Evolutionary conservation across 768 basidiomycete genomes (phyloP), one percentile per base, ranked within the genome.

Genomic region (Termitomyces sp.): DNA sequence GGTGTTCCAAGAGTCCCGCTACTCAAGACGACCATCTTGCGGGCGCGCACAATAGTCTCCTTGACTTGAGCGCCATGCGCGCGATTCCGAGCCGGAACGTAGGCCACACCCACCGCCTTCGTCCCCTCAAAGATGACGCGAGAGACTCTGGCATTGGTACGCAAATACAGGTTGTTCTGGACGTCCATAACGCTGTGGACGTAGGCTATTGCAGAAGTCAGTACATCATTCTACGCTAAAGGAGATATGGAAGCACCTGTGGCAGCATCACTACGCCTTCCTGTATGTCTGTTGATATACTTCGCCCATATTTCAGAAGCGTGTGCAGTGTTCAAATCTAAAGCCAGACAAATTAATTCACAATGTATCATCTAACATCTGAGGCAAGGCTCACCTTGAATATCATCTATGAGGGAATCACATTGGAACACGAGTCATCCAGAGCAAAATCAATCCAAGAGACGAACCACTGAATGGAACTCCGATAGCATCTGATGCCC

Each of bases 281-380:
- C 86, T 33, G 85, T 88, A 63, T 86, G 80, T 60, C 84, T 77
- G 68, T 86, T 86, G 76, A 88, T 85, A 64, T 87, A 88, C 66
- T 88, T 88, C 47, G 85, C 85, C 86, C 85, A 87, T 53, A 86
- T 84, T 66, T 87, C 86, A 52, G 85, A 78, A 22, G 73, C 84
- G 60, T 87, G 82, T 27, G 79, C 65, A 22, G 84, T 84, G 49
- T 74, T 68, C 38, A 85, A 73, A 66, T 86, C 86, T 78, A 52
- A 0, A 23, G 13, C 18, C 27, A 5, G 20, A 36, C 9, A 15
- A n/a, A 32, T 49, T 9, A 39, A 20, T 53, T 50, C 5, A 38
- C 32, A 31, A 20, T n/a, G 0, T 23, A 23, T 48, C 15, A 18
- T 15, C n/a, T 13, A 42, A 5, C 13, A n/a, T 31, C 12, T 54